Evolutionary conservation across 75 land plant genomes (phyloP), one percentile per base, ranked within the genome.

Genomic region (Ceratopteris richardii): DNA sequence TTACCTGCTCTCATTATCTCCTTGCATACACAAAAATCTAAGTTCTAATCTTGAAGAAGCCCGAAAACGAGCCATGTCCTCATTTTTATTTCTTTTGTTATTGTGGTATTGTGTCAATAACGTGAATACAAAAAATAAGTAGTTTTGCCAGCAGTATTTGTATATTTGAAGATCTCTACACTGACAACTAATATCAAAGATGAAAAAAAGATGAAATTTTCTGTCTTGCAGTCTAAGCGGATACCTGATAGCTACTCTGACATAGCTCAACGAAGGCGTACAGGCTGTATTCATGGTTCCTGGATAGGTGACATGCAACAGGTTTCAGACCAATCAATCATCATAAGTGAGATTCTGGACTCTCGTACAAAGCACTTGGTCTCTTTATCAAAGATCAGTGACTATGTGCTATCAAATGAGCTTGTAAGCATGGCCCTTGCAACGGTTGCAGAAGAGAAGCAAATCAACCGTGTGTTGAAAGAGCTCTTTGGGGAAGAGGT

Each of bases 301-400:
- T 84, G 93, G 93, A 79, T 88, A 12, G 75, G 88, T 28, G 85
- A 88, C 65, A 84, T 88, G 83, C 86, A 83, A 66, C 87, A 87
- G 37, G 77, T 73, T 57, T 77, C 91, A 24, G 67, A 78, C 48
- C 80, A 72, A 56, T 83, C 91, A 23, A 87, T 87, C 68, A 87
- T 87, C 39, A 79, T 83, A 21, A 83, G 81, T 70, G 91, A 87
- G 59, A 80, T 87, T 13, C 66, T 87, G 11, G 81, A 83, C 56
- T 80, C 91, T 13, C 77, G 83, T 46, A 87, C 86, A 1, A 74
- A 80, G 57, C 81, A 83, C 20, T 80, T 80, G 26, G 78, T 87
- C 1, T 75, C 86, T 7, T 78, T 85, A 4, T 78, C 89, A 47
- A 81, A 81, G 65, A 81, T 85, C 50, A 72, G 89, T 68, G 89